Evolutionary conservation across 768 basidiomycete species (phyloP), one percentile per base, ranked within the genome.

Genomic region (Xerocomus spinulosus): DNA sequence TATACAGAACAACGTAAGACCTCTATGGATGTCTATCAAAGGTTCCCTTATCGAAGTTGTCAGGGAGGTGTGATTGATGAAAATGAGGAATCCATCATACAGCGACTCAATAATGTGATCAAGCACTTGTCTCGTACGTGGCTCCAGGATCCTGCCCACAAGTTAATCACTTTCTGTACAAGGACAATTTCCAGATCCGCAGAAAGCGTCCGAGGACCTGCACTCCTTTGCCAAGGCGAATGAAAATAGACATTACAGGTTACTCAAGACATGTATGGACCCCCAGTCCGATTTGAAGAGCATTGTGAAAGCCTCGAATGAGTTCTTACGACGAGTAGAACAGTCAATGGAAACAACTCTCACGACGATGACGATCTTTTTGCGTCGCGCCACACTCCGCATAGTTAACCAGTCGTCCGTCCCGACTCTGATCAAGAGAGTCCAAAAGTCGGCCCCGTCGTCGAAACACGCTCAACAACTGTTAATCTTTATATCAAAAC

Each of bases 1-100:
- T 62, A 77, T 88, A 50, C 75, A 81, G 40, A 81, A 93, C 61
- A 98, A 97, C 59, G 94, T 94, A 51, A 49, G 87, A 69, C n/a
- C 25, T 21, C 12, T 4, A 15, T 42, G 23, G 32, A 17, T 32
- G 13, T 46, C 20, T 20, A 21, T 44, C 29, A 12, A 17, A 5
- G 18, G 29, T 39, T 24, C 26, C 41, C 44, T 49, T 20, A 55
- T 41, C 10, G 10, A 21, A n/a, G 29, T 14, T 42, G 6, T 51
- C 40, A 96, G 92, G 93, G 92, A 2, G 95, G 95, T 1, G 76
- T 92, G 37, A 87, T 96, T 42, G 93, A 96, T 57, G 80, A 86
- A 52, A 74, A 92, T 52, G 88, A 89, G 59, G 86, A 87, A 37
- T 59, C 60, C 1, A 69, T 89, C 43, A 72, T 72, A 41, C 75